These are phyloP conservation scores for Penicillium subrubescens DNA, from an alignment of 495 filamentous ascomycete species.

Conservation along the genomic window DNA sequence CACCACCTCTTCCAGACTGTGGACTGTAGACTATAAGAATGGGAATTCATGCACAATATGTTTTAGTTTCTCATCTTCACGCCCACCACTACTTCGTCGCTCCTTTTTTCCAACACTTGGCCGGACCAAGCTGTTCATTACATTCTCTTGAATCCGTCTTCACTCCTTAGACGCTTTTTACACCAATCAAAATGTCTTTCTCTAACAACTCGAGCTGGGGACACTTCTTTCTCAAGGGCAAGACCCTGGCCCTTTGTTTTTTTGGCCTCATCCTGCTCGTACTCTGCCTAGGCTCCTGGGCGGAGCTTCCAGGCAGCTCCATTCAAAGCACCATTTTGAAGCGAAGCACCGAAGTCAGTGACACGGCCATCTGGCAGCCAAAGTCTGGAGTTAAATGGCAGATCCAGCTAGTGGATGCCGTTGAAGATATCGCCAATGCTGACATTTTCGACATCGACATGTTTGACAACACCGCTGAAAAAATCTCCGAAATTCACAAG, in stretches of 20 bases:
- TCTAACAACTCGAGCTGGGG: conserved; percentile 1
- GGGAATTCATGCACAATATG: background rate
- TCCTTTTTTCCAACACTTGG: background rate
- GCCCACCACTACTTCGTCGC: background rate
- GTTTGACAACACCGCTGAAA: conserved; percentile 50
- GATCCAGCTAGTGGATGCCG: conserved; percentile 49
- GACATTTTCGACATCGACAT: conserved; percentile 65
- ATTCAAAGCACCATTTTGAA: background rate
- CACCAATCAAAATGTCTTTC: background rate
- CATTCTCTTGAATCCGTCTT: background rate
- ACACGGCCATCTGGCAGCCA: conserved; percentile 44
- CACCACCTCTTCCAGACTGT: background rate
- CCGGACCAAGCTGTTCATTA: conserved; percentile 5
- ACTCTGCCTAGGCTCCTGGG: background rate
- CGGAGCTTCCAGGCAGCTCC: background rate
- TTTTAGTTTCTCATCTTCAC: background rate
- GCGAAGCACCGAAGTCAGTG: background rate
- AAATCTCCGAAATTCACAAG: conserved; percentile 50
- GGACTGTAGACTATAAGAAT: background rate
- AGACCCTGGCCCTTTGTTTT: background rate
- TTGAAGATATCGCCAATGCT: conserved; percentile 47
- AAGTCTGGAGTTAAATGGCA: conserved; percentile 55
- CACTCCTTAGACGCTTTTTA: conserved; percentile 5
- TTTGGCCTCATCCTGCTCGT: background rate
- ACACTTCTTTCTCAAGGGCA: background rate